Evolutionary conservation across 225 moss, liverwort and hornwort species (phyloP).

Genomic region (Neckera pumila): DNA sequence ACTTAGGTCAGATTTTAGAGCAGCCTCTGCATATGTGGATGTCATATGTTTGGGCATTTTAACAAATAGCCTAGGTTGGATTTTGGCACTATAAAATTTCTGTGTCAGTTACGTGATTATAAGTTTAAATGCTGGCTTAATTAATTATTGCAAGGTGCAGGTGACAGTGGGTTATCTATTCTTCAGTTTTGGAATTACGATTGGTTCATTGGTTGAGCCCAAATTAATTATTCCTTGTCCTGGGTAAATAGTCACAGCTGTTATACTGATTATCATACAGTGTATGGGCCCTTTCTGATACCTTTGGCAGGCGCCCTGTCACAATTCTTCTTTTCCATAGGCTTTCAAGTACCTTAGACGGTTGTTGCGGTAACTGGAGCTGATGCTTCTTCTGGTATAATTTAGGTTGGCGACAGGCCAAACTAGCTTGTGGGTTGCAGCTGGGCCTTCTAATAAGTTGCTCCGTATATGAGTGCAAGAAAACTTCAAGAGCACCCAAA

Average conservation of each 20-base stretch:
- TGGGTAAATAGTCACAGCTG: neutral
- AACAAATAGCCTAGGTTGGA: neutral
- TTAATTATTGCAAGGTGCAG: neutral
- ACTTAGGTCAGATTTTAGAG: neutral
- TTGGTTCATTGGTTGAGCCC: neutral
- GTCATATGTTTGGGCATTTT: no score
- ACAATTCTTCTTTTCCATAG: neutral
- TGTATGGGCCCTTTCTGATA: neutral
- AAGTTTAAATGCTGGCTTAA: neutral
- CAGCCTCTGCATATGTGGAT: neutral
- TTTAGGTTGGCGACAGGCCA: neutral
- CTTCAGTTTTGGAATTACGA: neutral
- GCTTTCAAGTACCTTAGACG: slow-evolving; percentile 3
- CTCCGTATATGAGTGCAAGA: neutral
- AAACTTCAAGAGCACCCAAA: neutral
- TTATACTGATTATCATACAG: neutral
- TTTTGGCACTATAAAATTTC: neutral
- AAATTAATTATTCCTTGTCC: neutral
- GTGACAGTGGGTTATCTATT: neutral
- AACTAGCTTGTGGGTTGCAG: neutral
- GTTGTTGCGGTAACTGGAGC: slow-evolving; percentile 15
- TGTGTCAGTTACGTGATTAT: neutral
- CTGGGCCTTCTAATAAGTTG: neutral
- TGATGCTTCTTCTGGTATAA: slow-evolving; percentile 6
- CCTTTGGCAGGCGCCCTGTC: slow-evolving; percentile 24